Conservation (phyloP, 495 filamentous ascomycete species). For the Xylaria castorea region DNA sequence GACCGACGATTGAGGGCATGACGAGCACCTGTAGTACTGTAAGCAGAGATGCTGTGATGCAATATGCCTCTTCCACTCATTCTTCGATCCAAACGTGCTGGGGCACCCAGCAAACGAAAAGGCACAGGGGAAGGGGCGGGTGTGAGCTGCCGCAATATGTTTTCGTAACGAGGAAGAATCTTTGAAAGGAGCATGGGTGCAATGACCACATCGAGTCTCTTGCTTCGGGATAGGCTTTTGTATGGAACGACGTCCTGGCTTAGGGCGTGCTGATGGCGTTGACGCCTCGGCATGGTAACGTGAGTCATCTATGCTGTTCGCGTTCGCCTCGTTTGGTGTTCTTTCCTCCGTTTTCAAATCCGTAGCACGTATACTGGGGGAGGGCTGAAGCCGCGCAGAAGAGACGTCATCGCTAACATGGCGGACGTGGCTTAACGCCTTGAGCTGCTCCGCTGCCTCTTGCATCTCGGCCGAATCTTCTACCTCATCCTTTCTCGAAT, state of each 20-base stretch:
- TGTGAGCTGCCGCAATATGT: constrained; percentile 66
- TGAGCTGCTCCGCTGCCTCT: constrained; percentile 64
- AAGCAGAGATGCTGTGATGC: constrained; percentile 86
- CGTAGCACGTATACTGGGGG: constrained; percentile 24
- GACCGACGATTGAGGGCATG: constrained; percentile 68
- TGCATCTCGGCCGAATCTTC: constrained; percentile 66
- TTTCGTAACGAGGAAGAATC: constrained; percentile 64
- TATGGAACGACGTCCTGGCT: constrained; percentile 53
- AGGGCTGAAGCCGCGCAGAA: constrained; percentile 33
- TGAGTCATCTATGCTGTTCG: constrained; percentile 48
- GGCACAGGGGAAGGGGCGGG: constrained; percentile 81
- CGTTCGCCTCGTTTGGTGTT: constrained; percentile 49
- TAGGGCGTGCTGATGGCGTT: constrained; percentile 53
- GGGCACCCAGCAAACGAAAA: constrained; percentile 84
- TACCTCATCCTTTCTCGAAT: constrained; percentile 54
- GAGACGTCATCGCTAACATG: constrained; percentile 53
- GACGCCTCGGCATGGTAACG: constrained; percentile 44
- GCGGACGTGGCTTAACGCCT: constrained; percentile 63
- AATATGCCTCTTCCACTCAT: constrained; percentile 96
- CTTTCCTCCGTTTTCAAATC: constrained; percentile 47
- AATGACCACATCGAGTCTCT: constrained; percentile 61
- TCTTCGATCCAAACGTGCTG: constrained; percentile 89
- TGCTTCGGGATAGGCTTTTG: constrained; percentile 59
- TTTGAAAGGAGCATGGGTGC: constrained; percentile 64
- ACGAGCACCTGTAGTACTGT: constrained; percentile 81